Conservation (phyloP, 1,284 basidiomycete species). For the Sphaerobolus stellatus region DNA sequence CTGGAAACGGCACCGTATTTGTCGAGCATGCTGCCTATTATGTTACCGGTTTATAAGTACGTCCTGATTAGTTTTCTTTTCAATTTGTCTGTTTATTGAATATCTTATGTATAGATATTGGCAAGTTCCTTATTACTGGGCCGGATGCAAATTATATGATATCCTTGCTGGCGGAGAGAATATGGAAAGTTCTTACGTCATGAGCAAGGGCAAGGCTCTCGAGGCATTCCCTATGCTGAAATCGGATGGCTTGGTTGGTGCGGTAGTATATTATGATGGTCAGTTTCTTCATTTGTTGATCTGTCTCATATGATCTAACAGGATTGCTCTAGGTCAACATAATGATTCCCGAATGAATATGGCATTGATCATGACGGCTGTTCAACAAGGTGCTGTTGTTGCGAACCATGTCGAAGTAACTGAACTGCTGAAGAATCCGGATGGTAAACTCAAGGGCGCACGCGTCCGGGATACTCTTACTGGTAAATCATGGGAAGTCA, state of each 20-base stretch:
- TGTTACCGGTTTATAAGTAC: slow-evolving; percentile 88
- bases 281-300: slow-evolving; percentile 19
- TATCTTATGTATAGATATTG: slow-evolving; percentile 65
- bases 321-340: slow-evolving; percentile 72
- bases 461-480: slow-evolving; percentile 82
- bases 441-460: slow-evolving; percentile 75
- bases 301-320: background rate
- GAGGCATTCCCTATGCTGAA: slow-evolving; percentile 98
- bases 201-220: slow-evolving; percentile 90
- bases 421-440: slow-evolving; percentile 66
- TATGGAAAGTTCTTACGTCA: slow-evolving; percentile 94
- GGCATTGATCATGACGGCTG: slow-evolving; percentile 90
- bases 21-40: slow-evolving; percentile 89
- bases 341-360: slow-evolving; percentile 99
- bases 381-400: slow-evolving; percentile 87
- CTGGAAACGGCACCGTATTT: slow-evolving; percentile 96
- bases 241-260: slow-evolving; percentile 88
- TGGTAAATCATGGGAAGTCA: slow-evolving; percentile 80
- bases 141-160: slow-evolving; percentile 97
- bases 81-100: too few relatives aligned
- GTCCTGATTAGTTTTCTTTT: too few relatives aligned
- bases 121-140: slow-evolving; percentile 96
- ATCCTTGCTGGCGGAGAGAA: slow-evolving; percentile 93
- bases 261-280: slow-evolving; percentile 97
- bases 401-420: slow-evolving; percentile 92